Evolutionary conservation across 306 rosid genomes (phyloP).

Genomic region (Ochetophila trinervis): DNA sequence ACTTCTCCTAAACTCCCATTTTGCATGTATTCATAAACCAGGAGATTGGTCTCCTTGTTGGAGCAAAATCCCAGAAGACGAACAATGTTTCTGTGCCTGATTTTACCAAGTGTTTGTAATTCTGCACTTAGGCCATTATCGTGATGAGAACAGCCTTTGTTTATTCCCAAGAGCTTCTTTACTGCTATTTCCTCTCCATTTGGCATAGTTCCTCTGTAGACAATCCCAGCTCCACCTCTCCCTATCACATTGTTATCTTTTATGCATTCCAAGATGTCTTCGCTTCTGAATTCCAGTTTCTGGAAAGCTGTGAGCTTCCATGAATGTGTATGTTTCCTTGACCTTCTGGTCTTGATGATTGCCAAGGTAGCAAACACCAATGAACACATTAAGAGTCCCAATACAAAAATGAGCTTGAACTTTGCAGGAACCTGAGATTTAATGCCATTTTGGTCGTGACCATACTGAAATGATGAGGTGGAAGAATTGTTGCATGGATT

Average conservation of each 20-base stretch:
- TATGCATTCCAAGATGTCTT: constrained; percentile 63
- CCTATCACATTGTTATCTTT: constrained; percentile 82
- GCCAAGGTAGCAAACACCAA: constrained; percentile 66
- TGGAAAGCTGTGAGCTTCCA: constrained; percentile 89
- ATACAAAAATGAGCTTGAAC: constrained; percentile 69
- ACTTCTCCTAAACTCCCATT: constrained; percentile 88
- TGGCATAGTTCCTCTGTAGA: constrained; percentile 70
- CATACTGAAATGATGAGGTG: constrained; percentile 24
- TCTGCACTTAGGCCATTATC: constrained; percentile 88
- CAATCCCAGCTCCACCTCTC: constrained; percentile 93
- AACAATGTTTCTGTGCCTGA: constrained; percentile 86
- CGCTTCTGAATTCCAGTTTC: constrained; percentile 70
- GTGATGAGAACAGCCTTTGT: constrained; percentile 75
- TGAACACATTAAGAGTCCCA: constrained; percentile 67
- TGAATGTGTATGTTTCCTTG: constrained; percentile 38
- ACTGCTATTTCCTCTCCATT: constrained; percentile 82
- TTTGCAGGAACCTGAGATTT: constrained; percentile 45
- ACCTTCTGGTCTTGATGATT: constrained; percentile 53
- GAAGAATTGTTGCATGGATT: constrained; percentile 51
- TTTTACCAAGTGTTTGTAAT: constrained; percentile 71
- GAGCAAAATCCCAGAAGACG: constrained; percentile 74
- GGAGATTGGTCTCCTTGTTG: constrained; percentile 72
- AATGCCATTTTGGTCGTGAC: constrained; percentile 14
- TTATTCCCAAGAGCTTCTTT: constrained; percentile 68
- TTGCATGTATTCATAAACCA: constrained; percentile 86